A percentile compares a stretch with the other conserved stretches of the same genome.
Evolutionary conservation across 2,329 filamentous ascomycete genomes (phyloP).

Genomic region (Leptographium radiaticola): DNA sequence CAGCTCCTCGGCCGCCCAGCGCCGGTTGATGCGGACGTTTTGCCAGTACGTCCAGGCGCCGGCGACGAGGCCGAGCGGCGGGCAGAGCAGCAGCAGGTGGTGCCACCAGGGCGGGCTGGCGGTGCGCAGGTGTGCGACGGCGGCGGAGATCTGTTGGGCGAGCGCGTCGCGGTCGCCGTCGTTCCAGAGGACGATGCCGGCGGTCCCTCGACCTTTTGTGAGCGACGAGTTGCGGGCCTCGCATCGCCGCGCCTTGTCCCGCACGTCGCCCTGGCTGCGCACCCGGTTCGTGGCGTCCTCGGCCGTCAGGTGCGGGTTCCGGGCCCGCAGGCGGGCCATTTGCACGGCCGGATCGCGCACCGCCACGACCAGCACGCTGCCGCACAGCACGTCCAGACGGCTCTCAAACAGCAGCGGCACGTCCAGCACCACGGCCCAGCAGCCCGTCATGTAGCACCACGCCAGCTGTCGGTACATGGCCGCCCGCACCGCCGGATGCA

Average conservation of each 20-base stretch:
- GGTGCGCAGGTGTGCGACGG: conserved; percentile 48
- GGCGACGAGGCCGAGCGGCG: conserved; percentile 58
- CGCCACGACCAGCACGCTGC: conserved; percentile 74
- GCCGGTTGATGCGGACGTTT: conserved; percentile 56
- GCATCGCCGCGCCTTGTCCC: conserved; percentile 67
- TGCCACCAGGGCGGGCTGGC: conserved; percentile 74
- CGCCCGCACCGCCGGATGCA: conserved; percentile 77
- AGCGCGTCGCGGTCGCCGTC: conserved; percentile 63
- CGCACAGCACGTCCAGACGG: conserved; percentile 73
- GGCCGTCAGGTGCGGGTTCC: conserved; percentile 66
- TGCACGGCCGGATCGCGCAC: conserved; percentile 70
- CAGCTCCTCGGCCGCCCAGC: conserved; percentile 51
- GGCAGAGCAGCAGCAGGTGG: conserved; percentile 51
- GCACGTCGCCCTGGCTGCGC: conserved; percentile 72
- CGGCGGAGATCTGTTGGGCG: conserved; percentile 49
- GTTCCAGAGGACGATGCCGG: conserved; percentile 82
- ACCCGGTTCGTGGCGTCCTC: conserved; percentile 85
- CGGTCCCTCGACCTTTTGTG: conserved; percentile 23
- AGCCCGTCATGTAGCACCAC: conserved; percentile 57
- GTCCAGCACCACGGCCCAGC: conserved; percentile 86
- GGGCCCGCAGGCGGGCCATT: conserved; percentile 60
- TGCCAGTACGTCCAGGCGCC: conserved; percentile 60
- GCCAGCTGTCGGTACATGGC: conserved; percentile 69
- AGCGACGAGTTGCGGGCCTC: conserved; percentile 49
- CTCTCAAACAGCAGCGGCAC: conserved; percentile 87